phyloP scores from a whole-genome alignment of 345 rosid species.

The Orychophragmus violaceus region DNA sequence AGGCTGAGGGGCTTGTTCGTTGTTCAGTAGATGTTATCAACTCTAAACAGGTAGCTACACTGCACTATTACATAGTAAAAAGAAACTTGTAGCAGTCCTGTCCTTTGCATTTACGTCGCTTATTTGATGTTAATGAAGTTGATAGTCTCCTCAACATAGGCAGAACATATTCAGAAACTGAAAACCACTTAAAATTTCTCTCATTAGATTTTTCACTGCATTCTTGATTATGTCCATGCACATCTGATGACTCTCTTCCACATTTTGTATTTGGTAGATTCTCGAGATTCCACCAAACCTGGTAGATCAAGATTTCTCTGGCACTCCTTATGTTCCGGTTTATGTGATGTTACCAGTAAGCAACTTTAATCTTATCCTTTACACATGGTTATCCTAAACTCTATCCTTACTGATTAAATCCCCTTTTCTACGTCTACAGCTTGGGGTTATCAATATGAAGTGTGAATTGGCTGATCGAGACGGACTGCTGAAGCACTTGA shows the following conservation, averaged over 20 bases:
- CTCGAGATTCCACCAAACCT: slow-evolving; percentile 46
- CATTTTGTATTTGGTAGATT: slow-evolving; percentile 37
- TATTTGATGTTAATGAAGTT: background rate
- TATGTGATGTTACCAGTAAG: slow-evolving; percentile 96
- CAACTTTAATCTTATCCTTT: slow-evolving; percentile 16
- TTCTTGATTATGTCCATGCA: slow-evolving; percentile 10
- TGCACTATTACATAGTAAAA: background rate
- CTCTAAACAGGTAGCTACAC: slow-evolving; percentile 63
- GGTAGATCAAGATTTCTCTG: slow-evolving; percentile 75
- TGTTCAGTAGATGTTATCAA: slow-evolving; percentile 43
- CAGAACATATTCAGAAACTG: background rate
- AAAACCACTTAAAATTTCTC: too few relatives aligned
- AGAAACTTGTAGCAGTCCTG: background rate
- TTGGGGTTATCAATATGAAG: slow-evolving; percentile 88
- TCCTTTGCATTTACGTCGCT: slow-evolving; percentile 7
- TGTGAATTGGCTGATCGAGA: slow-evolving; percentile 88
- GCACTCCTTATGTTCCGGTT: slow-evolving; percentile 76
- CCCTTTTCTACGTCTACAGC: slow-evolving; percentile 40
- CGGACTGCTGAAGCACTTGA: slow-evolving; percentile 69
- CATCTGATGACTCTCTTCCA: slow-evolving; percentile 14
- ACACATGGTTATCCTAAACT: background rate
- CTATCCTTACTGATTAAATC: background rate
- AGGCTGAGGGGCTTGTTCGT: slow-evolving; percentile 40
- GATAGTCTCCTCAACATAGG: background rate
- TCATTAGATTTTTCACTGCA: background rate